Evolutionary conservation across 257 asterid species (phyloP).

Genomic region (Capsicum pubescens): DNA sequence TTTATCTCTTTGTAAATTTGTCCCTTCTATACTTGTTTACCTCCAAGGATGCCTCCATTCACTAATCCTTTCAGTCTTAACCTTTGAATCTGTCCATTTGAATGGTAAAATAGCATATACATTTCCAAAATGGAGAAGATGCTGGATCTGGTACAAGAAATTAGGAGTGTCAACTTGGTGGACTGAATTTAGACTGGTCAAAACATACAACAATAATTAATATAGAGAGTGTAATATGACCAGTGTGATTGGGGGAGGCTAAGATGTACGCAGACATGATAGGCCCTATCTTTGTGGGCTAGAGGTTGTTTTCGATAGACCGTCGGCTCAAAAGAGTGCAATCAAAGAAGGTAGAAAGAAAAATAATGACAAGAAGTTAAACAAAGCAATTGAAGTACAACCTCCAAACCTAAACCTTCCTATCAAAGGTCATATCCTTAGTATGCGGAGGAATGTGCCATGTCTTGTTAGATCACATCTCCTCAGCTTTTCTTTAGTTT

Average conservation of each 20-base stretch:
- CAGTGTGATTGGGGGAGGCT: neutral
- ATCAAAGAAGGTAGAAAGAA: neutral
- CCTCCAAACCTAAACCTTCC: too few species aligned
- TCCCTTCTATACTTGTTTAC: neutral
- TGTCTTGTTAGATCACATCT: too few species aligned
- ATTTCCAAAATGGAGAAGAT: slow-evolving; percentile 17
- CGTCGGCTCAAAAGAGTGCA: neutral
- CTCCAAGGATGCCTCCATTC: neutral
- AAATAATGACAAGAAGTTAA: neutral
- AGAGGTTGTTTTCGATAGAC: neutral
- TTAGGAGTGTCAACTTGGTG: neutral
- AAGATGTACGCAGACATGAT: neutral
- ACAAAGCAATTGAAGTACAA: neutral
- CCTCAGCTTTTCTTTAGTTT: too few species aligned
- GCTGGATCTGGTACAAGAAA: neutral
- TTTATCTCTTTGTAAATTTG: neutral
- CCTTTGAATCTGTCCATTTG: neutral
- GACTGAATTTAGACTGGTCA: neutral
- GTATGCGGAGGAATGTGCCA: too few species aligned
- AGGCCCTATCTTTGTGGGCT: neutral
- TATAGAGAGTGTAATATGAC: neutral
- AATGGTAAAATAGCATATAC: neutral
- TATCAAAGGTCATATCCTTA: too few species aligned
- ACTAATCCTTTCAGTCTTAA: neutral
- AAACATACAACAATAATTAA: neutral